Base-by-base conservation (phyloP, 2,329 filamentous ascomycete genomes). In the Pseudocercospora vitis region DNA sequence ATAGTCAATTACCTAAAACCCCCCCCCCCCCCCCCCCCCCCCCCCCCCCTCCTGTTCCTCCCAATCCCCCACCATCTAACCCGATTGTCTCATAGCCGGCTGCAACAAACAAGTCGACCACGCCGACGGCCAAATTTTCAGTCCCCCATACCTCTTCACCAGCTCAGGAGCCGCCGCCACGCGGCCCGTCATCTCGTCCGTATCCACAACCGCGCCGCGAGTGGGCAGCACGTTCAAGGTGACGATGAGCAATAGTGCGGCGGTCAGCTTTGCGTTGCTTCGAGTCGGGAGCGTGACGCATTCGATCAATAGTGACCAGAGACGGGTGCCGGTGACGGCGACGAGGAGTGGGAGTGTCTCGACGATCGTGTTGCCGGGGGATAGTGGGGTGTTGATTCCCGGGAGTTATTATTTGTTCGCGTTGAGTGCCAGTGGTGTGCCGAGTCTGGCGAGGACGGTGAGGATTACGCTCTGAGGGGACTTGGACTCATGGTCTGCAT, bases 291-390 rank as follows among this genome's bases (percentile, higher is more conserved):
- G 71, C 2, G 70, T 70, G 5, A 83, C 81, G 0, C 80, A 83
- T 63, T 76, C 78, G 1, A 73, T 82, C 42, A 79, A 84, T 60
- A 83, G 75, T 0, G 81, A 84, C 63, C 80, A 83, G 68, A 68
- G 81, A 18, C 74, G 80, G 3, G 71, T 83, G 44, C 70, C 76
- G 9, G 65, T 81, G 9, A 68, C 64, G 3, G 55, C 68, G 4
- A 16, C 35, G 35, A 53, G 54, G 2, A 60, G 59, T 28, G 66
- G 65, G 0, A 69, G 62, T 2, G 65, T 52, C 1, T 79, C 77
- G 54, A 70, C 63, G 0, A 64, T 78, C 4, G 65, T 61, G 0
- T 65, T 81, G 3, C 78, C 79, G 0, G 56, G 57, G 3, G 79
- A 82, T 52, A 55, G 73, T 0, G 80, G 79, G 3, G 67, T 82